Evolutionary conservation across 257 asterid species (phyloP).

Genomic region (Vinca minor): DNA sequence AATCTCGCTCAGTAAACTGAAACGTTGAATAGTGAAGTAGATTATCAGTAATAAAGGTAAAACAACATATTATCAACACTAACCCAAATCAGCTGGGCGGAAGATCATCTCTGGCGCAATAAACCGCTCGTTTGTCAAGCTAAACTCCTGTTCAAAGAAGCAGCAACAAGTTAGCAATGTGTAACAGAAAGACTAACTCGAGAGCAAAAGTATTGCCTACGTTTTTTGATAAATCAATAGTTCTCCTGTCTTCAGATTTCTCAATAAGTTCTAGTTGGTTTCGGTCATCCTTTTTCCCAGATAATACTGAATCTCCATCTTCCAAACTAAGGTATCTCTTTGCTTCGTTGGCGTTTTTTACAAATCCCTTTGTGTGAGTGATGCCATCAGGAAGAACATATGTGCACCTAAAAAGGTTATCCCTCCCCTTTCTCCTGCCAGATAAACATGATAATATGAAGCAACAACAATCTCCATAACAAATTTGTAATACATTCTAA

Average conservation of each 20-base stretch:
- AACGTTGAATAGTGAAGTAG: neutral
- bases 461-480: neutral
- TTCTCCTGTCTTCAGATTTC: conserved; percentile 37
- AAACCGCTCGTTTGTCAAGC: conserved; percentile 87
- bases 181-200: conserved; percentile 5
- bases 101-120: conserved; percentile 95
- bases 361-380: conserved; percentile 65
- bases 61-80: conserved; percentile 16
- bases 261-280: conserved; percentile 30
- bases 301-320: conserved; percentile 22
- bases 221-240: conserved; percentile 54
- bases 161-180: conserved; percentile 9
- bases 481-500: neutral
- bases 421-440: conserved; percentile 66
- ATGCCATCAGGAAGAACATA: conserved; percentile 94
- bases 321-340: conserved; percentile 45
- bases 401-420: conserved; percentile 63
- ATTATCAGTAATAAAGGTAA: neutral
- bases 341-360: conserved; percentile 63
- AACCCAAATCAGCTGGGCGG: conserved; percentile 95
- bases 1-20: neutral
- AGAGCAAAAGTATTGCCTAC: conserved; percentile 28
- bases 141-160: conserved; percentile 54
- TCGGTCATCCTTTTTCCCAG: conserved; percentile 27
- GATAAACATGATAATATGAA: conserved; percentile 11